Percentiles rank a stretch among this genome's conserved stretches.
Evolutionary conservation across 495 filamentous ascomycete genomes (phyloP).

Genomic region (Hyphodiscus hymeniophilus): DNA sequence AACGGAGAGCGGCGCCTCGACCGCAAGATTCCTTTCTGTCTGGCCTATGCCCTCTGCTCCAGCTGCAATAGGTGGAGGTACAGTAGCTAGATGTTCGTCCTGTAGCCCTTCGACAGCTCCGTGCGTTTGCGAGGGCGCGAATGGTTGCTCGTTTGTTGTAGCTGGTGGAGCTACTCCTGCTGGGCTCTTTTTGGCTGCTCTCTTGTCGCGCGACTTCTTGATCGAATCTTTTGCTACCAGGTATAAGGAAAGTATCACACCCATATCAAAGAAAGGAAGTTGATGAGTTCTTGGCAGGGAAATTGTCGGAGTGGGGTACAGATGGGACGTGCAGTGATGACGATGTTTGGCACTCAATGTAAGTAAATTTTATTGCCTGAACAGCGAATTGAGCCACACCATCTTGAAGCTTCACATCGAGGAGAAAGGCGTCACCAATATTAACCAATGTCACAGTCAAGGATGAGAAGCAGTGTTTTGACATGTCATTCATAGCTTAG

Average conservation of each 20-base stretch:
- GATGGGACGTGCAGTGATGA: slow-evolving; percentile 2
- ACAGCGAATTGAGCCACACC: not conserved
- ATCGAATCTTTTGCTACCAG: not conserved
- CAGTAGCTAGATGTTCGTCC: slow-evolving; percentile 13
- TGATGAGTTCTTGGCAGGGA: not conserved
- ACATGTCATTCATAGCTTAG: slow-evolving; percentile 19
- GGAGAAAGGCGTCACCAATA: not conserved
- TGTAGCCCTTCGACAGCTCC: slow-evolving; percentile 6
- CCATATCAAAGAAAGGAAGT: slow-evolving; percentile 12
- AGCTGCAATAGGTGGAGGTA: slow-evolving; percentile 1
- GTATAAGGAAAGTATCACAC: slow-evolving; percentile 12
- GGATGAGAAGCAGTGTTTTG: slow-evolving; percentile 6
- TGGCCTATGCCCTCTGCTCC: not conserved
- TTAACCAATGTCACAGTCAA: too few relatives aligned
- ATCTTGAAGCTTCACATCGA: not conserved
- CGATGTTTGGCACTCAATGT: not conserved
- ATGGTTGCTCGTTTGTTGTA: slow-evolving; percentile 13
- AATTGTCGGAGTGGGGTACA: not conserved
- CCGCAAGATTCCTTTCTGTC: not conserved
- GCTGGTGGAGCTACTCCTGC: not conserved
- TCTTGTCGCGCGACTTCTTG: slow-evolving; percentile 10
- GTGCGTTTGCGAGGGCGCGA: not conserved
- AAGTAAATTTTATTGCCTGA: not conserved
- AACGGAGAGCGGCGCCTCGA: slow-evolving; percentile 7
- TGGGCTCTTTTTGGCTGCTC: not conserved